Percentiles rank a stretch among this genome's conserved stretches.
Evolutionary conservation across 192 early-diverging fungal genomes (phyloP).

Genomic region (Chytriomyces sp.): DNA sequence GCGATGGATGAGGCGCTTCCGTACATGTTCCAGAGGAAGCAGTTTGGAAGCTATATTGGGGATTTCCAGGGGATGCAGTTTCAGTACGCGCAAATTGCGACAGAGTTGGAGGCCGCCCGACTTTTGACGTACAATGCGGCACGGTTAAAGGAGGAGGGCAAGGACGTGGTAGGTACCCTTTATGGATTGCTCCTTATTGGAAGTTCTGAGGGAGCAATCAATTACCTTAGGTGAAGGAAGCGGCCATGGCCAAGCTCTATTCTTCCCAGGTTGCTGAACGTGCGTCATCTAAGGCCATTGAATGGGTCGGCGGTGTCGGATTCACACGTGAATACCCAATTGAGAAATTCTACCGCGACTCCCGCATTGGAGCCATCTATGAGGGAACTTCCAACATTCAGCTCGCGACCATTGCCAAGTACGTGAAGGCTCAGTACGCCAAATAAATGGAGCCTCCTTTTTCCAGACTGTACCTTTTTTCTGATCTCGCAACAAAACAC

Average conservation of each 20-base stretch:
- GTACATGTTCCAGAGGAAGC: conserved; percentile 94
- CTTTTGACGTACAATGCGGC: conserved; percentile 98
- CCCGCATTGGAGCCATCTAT: conserved; percentile 97
- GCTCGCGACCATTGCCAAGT: conserved; percentile 89
- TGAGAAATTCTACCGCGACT: conserved; percentile 96
- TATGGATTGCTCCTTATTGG: too few species aligned
- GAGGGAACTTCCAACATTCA: conserved; percentile 95
- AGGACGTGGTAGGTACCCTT: conserved; percentile 76
- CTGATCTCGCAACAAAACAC: too few species aligned
- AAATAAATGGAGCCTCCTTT: too few species aligned
- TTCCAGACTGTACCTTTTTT: too few species aligned
- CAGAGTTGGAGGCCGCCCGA: conserved; percentile 95
- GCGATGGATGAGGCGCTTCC: conserved; percentile 84
- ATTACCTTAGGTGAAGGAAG: conserved; percentile 69
- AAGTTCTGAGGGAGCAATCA: background rate
- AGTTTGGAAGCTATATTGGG: conserved; percentile 83
- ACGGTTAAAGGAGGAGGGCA: conserved; percentile 89
- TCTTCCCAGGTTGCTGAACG: conserved; percentile 93
- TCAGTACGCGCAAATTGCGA: conserved; percentile 82
- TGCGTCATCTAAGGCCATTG: conserved; percentile 84
- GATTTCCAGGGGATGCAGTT: conserved; percentile 82
- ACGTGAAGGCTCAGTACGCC: conserved; percentile 47
- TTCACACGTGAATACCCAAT: conserved; percentile 85
- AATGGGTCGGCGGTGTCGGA: conserved; percentile 98
- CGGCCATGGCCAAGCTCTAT: conserved; percentile 98